A percentile compares a stretch with the other conserved stretches of the same genome.
These are phyloP conservation scores for Elongisporangium prolatum DNA, from an alignment of 352 stramenopile genomes.

Conservation along the genomic window DNA sequence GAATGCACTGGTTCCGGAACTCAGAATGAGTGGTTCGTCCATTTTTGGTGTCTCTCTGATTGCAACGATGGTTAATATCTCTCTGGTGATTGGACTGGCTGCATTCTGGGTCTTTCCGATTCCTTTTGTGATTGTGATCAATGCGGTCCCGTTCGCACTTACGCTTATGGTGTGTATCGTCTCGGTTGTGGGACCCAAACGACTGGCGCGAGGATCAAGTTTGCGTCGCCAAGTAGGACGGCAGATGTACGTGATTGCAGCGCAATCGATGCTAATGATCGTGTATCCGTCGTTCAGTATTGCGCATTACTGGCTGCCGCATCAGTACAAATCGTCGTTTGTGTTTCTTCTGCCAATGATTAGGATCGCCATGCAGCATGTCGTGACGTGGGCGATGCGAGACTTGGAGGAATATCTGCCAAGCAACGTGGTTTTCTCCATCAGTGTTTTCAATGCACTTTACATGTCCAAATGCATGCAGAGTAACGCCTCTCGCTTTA, in stretches of 20 bases:
- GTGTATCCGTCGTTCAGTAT: not conserved
- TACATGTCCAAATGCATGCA: not conserved
- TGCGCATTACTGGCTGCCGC: not conserved
- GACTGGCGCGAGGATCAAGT: not conserved
- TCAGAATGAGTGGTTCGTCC: not conserved
- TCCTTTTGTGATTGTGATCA: constrained; percentile 8
- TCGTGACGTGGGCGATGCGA: not conserved
- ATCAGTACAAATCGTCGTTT: not conserved
- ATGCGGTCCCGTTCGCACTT: not conserved
- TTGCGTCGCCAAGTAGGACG: not conserved
- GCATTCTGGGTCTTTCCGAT: constrained; percentile 8
- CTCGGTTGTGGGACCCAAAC: not conserved
- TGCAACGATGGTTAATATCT: constrained; percentile 5
- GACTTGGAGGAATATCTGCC: not conserved
- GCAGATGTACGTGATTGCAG: not conserved
- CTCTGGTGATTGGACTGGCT: constrained; percentile 12
- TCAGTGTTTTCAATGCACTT: not conserved
- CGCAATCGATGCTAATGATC: not conserved
- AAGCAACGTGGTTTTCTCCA: not conserved
- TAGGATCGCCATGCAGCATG: not conserved
- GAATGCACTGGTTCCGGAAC: not conserved
- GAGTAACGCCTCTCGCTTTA: not conserved
- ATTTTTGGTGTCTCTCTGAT: not conserved
- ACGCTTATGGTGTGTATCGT: not conserved
- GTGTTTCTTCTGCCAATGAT: not conserved